Base-by-base conservation (phyloP, 2,329 filamentous ascomycete species). In the Chaetomium globosum region DNA sequence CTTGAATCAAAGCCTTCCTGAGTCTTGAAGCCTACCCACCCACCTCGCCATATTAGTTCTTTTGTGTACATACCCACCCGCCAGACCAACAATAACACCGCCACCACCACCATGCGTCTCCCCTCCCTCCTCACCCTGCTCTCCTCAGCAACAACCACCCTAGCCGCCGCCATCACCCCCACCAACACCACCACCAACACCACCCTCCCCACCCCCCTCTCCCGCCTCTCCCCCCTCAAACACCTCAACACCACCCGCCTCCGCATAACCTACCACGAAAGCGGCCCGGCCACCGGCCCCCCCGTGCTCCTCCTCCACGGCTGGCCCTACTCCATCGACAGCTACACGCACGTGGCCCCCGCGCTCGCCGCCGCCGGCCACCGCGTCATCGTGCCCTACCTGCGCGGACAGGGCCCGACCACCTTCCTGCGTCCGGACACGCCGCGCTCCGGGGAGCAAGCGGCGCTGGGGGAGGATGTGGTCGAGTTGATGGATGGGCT, bases 261-360 rank as follows among this genome's bases (percentile, higher is more conserved):
- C 33, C 43, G 26, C 12, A 39, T 59, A 21, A 36, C 39, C 56
- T 59, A 59, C 56, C 46, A 59, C 39, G 39, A 59, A 49, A 28
- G 39, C 56, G 56, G 56, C 39, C 56, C 56, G 16, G 5, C 9
- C 7, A 12, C 56, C 4, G 56, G 56, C 36, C 39, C 16, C 3
- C 56, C 56, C 23, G 26, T 59, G 16, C 56, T 59, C 39, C 43
- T 59, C 26, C 57, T 59, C 23, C 57, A 51, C 57, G 57, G 57
- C 57, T 59, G 57, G 57, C 57, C 58, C 19, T 61, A 55, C 51
- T 26, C 55, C 26, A 55, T 62, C 59, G 33, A 54, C 59, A 46
- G 33, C 59, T 33, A 61, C 36, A 7, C 49, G 30, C 3, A 43
- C n/a, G 48, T 61, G 2, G 58, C 58, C 6, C 49, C 48, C 9